phyloP scores from a whole-genome alignment of 2,329 filamentous ascomycete genomes.

The Venturia effusa region DNA sequence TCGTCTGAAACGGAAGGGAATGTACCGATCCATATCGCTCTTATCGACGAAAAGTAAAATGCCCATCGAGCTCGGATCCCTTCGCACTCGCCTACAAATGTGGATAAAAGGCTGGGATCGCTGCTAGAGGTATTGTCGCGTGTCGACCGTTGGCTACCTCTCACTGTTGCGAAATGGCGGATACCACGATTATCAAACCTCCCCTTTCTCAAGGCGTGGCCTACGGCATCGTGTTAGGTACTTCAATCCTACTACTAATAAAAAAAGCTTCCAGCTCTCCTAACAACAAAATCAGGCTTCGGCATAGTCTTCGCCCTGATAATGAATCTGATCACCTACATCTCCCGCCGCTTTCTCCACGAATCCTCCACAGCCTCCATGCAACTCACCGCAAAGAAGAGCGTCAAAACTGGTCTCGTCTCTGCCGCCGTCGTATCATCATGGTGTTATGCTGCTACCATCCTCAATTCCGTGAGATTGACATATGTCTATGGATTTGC shows the following conservation, averaged over 20 bases:
- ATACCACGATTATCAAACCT: background rate
- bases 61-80: background rate
- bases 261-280: background rate
- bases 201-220: slow-evolving; percentile 51
- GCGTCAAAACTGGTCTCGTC: slow-evolving; percentile 5
- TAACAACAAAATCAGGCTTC: background rate
- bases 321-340: slow-evolving; percentile 5
- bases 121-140: background rate
- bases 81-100: background rate
- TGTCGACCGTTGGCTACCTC: background rate
- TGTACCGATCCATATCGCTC: background rate
- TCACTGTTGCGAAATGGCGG: background rate
- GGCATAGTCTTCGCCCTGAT: slow-evolving; percentile 2
- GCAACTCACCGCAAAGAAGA: slow-evolving; percentile 5
- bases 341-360: slow-evolving; percentile 5
- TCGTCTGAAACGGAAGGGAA: background rate
- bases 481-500: slow-evolving; percentile 11
- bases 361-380: background rate
- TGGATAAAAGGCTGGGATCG: background rate
- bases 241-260: background rate
- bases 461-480: slow-evolving; percentile 9
- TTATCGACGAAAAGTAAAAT: background rate
- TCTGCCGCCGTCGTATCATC: slow-evolving; percentile 4
- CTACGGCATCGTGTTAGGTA: slow-evolving; percentile 66
- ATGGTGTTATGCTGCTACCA: slow-evolving; percentile 8